Percentiles rank a stretch among this genome's conserved stretches.
phyloP scores from a whole-genome alignment of 2,329 filamentous ascomycete genomes.

The Alternaria brassicicola region DNA sequence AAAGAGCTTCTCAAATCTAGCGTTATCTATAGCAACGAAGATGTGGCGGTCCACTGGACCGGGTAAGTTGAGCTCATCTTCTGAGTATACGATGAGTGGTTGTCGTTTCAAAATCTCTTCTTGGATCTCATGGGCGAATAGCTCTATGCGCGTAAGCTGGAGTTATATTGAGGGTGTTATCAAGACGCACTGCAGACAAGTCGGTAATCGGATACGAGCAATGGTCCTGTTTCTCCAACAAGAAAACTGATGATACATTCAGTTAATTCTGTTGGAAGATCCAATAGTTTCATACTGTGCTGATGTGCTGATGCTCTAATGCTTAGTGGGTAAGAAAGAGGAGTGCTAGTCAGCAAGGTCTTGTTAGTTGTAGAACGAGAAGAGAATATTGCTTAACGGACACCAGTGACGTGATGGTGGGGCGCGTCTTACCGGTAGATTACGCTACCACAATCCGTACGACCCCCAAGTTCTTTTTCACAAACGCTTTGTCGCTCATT shows the following conservation, averaged over 20 bases:
- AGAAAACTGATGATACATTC: not conserved
- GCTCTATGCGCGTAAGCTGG: not conserved
- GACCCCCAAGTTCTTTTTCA: not conserved
- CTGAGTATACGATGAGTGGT: not conserved
- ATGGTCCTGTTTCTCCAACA: not conserved
- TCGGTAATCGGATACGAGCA: not conserved
- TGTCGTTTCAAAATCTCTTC: constrained; percentile 1
- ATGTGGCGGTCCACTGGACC: not conserved
- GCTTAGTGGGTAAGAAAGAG: not conserved
- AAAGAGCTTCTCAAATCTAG: constrained; percentile 6
- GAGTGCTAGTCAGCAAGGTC: not conserved
- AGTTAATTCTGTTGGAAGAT: not conserved
- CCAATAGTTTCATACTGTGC: not conserved
- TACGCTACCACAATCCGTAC: not conserved
- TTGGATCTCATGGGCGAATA: constrained; percentile 7
- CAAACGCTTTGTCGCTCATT: not conserved
- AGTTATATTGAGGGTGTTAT: not conserved
- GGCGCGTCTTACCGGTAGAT: not conserved
- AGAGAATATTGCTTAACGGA: not conserved
- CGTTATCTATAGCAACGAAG: not conserved
- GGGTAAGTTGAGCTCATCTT: not conserved
- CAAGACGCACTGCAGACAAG: constrained; percentile 2
- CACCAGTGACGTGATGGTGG: not conserved
- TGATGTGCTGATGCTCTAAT: not conserved
- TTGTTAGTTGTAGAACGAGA: not conserved